Conservation (phyloP, 2,329 filamentous ascomycete genomes). For the Sphaerulina musiva region DNA sequence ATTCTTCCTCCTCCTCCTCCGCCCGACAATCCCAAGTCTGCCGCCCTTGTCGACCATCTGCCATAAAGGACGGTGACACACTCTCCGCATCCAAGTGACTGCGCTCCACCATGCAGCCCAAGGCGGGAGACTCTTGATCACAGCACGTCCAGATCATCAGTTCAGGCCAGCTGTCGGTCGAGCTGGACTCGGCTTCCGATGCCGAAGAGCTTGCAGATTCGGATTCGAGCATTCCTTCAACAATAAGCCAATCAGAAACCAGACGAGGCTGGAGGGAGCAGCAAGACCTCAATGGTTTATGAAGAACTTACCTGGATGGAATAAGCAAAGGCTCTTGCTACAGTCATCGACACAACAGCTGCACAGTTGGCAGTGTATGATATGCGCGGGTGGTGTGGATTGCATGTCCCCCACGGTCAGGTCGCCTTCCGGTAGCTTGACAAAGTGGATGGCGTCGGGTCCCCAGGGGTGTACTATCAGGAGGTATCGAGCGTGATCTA, state of each 20-base stretch:
- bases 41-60: too few species aligned
- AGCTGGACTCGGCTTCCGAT: too few species aligned
- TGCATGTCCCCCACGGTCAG: background rate
- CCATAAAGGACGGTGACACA: too few species aligned
- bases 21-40: too few species aligned
- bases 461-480: background rate
- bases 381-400: background rate
- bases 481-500: background rate
- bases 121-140: too few species aligned
- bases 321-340: background rate
- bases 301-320: background rate
- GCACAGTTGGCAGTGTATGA: background rate
- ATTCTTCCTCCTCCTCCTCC: too few species aligned
- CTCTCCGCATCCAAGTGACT: too few species aligned
- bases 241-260: background rate
- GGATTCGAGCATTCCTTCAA: too few species aligned
- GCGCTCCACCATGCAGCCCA: too few species aligned
- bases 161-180: too few species aligned
- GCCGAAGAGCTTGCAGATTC: too few species aligned
- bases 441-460: background rate
- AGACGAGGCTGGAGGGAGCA: background rate
- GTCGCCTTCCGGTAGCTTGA: background rate
- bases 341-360: background rate
- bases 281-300: background rate
- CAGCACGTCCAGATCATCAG: too few species aligned